phyloP scores from a whole-genome alignment of 257 asterid species.

The Capsicum pubescens region DNA sequence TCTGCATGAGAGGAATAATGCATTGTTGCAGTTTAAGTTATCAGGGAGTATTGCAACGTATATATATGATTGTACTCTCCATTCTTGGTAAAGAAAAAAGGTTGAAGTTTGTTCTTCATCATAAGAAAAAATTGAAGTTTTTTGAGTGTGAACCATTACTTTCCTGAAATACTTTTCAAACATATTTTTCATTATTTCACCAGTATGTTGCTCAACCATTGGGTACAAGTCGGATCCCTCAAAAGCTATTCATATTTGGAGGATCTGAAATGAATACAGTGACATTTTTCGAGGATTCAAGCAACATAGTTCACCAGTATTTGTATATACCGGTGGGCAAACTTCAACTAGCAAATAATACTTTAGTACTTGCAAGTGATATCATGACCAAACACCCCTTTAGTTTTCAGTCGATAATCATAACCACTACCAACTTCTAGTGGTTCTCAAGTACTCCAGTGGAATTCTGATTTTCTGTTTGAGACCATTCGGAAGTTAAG shows the following conservation, averaged over 20 bases:
- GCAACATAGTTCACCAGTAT: neutral
- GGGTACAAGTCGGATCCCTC: too few relatives aligned
- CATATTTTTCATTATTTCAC: too few relatives aligned
- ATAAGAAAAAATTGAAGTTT: neutral
- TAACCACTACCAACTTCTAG: neutral
- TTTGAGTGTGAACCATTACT: neutral
- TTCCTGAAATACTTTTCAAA: neutral
- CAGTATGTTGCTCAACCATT: too few relatives aligned
- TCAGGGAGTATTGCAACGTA: neutral
- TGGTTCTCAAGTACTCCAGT: neutral
- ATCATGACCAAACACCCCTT: neutral
- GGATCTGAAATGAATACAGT: too few relatives aligned
- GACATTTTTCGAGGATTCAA: too few relatives aligned
- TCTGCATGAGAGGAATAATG: neutral
- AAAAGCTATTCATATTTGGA: too few relatives aligned
- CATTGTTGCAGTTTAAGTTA: neutral
- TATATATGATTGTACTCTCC: too few relatives aligned
- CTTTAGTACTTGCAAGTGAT: neutral
- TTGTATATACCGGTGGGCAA: neutral
- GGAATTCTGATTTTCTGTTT: constrained; percentile 7
- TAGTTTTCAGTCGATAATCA: neutral
- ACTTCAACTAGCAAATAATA: neutral
- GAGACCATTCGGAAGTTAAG: neutral
- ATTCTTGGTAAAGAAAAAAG: neutral
- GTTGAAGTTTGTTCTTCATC: neutral